Conservation (phyloP, 306 rosid species). For the Cucurbita maxima region DNA sequence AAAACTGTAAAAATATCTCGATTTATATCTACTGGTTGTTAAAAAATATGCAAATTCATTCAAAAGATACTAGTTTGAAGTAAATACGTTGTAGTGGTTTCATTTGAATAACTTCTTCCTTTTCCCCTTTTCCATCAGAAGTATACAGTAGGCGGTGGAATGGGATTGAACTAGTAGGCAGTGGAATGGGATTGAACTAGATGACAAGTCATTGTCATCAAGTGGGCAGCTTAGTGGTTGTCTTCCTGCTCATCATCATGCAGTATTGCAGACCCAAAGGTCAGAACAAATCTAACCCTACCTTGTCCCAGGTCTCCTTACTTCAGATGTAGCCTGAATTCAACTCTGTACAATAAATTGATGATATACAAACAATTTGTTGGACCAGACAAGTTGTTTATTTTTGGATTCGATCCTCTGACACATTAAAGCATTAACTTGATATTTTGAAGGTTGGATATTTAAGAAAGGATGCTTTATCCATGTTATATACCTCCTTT, state of each 20-base stretch:
- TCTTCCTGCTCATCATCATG: constrained; percentile 1
- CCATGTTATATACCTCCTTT: neutral
- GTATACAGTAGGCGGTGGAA: no score
- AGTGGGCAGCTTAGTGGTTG: constrained; percentile 8
- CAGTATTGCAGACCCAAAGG: constrained; percentile 1
- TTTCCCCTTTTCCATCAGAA: neutral
- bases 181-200: constrained; percentile 7
- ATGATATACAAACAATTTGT: constrained; percentile 1
- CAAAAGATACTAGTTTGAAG: neutral
- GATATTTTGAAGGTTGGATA: neutral
- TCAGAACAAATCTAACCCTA: constrained; percentile 6
- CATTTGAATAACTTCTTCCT: neutral
- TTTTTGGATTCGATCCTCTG: constrained; percentile 5
- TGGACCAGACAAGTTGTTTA: neutral
- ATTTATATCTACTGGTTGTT: no score
- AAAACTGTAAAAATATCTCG: neutral
- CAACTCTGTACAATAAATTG: neutral
- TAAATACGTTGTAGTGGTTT: neutral
- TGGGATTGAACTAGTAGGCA: neutral
- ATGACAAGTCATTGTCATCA: constrained; percentile 4
- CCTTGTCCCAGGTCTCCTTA: neutral
- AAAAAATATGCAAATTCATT: neutral
- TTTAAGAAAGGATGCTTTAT: neutral
- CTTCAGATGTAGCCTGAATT: neutral
- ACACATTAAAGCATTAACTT: neutral